Evolutionary conservation across 768 basidiomycete species (phyloP), one percentile per base, ranked within the genome.

Genomic region (Tephrocybe sp.): DNA sequence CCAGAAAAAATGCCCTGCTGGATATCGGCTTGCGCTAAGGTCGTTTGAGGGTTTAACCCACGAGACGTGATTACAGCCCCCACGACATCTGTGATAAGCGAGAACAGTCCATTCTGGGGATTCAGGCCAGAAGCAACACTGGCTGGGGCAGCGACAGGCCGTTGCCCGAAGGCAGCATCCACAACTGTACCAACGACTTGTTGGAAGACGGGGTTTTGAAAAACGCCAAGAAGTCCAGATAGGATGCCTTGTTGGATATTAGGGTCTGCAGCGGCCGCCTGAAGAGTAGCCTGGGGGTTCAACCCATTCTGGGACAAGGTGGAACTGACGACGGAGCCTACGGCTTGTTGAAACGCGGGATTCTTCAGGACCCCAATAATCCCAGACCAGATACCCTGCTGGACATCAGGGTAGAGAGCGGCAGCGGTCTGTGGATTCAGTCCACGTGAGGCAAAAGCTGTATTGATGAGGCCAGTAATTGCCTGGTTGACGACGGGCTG

Each of bases 141-240:
- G n/a, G 32, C 9, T 12, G 15, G 32, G 11, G 12, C 6, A 12
- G 11, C 13, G 9, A 5, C n/a, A 19, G 36, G 16, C n/a, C 18
- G n/a, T 37, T 8, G 36, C 18, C 36, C 36, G 2, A 50, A 26
- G 18, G 36, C 49, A 2, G 21, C 9, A 24, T 44, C 16, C 2
- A 50, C 34, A n/a, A 44, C 49, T 9, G 24, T 34, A 12, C 22
- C 25, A 16, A 44, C 43, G 4, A 44, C 42, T 22, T 50, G 32
- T 19, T 50, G 49, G 34, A 50, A 50, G 22, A 44, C n/a, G 8
- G 49, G 49, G 9, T 50, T 42, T 19, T 28, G 32, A 27, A 50
- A 4, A 28, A 44, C 35, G 24, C 36, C 34, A 11, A 38, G n/a
- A 24, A 50, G 13, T 2, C 49, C 49, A 6, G 41, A 50, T 12